phyloP scores from a whole-genome alignment of 768 basidiomycete species.

The Tylopilus intermedius region DNA sequence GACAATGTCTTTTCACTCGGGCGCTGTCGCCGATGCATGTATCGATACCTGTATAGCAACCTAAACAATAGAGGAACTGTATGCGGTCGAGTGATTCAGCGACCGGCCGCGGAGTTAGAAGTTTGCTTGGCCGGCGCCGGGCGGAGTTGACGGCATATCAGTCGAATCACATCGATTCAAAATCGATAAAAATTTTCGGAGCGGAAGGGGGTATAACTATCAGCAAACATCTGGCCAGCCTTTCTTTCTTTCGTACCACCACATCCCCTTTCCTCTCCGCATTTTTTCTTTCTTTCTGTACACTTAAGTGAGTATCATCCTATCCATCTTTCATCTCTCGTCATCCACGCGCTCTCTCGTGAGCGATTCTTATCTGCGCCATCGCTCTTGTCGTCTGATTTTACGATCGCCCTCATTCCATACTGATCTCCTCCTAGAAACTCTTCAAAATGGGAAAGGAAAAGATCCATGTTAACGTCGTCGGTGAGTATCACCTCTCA shows the following conservation, averaged over 20 bases:
- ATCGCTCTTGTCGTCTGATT: constrained; percentile 17
- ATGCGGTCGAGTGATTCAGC: not conserved
- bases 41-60: constrained; percentile 6
- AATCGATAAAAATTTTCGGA: constrained; percentile 62
- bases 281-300: constrained; percentile 36
- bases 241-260: constrained; percentile 35
- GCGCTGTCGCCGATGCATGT: constrained; percentile 8
- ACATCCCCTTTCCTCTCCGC: constrained; percentile 29
- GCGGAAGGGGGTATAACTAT: constrained; percentile 53
- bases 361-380: constrained; percentile 15
- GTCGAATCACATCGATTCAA: constrained; percentile 56
- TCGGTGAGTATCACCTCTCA: constrained; percentile 56
- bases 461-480: constrained; percentile 95
- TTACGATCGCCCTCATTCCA: constrained; percentile 16
- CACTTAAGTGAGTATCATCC: constrained; percentile 38
- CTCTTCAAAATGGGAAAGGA: constrained; percentile 89
- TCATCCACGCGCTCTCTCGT: constrained; percentile 21
- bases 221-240: constrained; percentile 40
- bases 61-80: not conserved
- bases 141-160: constrained; percentile 45
- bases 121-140: constrained; percentile 23
- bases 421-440: constrained; percentile 37
- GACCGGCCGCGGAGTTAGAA: constrained; percentile 13
- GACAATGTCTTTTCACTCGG: constrained; percentile 4
- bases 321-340: not conserved